Conservation (phyloP, 1,139 yeast species). For the Debaryomyces singareniensis region DNA sequence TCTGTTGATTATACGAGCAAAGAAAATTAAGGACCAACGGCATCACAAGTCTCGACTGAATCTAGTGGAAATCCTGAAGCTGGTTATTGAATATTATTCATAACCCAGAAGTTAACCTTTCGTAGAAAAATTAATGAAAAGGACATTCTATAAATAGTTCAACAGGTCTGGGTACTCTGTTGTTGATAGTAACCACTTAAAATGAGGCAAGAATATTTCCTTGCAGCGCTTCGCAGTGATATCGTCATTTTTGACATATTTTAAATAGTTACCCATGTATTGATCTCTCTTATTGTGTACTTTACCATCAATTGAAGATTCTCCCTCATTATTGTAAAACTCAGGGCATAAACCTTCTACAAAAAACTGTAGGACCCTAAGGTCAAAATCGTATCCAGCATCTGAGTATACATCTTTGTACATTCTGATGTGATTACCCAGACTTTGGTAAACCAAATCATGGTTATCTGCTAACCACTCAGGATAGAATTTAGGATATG, state of each 20-base stretch:
- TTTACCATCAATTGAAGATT: constrained; percentile 23
- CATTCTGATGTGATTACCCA: constrained; percentile 40
- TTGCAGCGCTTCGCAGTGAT: constrained; percentile 25
- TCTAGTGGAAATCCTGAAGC: too few relatives aligned
- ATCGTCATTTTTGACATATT: constrained; percentile 19
- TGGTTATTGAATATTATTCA: too few relatives aligned
- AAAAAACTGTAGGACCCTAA: constrained; percentile 30
- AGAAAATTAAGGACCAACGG: too few relatives aligned
- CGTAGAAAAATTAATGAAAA: too few relatives aligned
- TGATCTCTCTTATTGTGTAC: constrained; percentile 13
- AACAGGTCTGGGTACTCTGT: constrained; percentile 9
- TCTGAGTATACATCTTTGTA: constrained; percentile 34
- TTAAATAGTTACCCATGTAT: constrained; percentile 30
- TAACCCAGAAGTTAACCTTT: too few relatives aligned
- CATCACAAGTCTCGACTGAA: too few relatives aligned
- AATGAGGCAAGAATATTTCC: constrained; percentile 33
- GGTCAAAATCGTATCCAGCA: constrained; percentile 49
- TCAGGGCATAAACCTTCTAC: constrained; percentile 34
- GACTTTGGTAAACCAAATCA: constrained; percentile 34
- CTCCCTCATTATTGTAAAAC: constrained; percentile 23
- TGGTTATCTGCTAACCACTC: constrained; percentile 39
- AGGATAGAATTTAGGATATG: constrained; percentile 61
- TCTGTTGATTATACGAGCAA: too few relatives aligned
- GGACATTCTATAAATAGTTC: too few relatives aligned
- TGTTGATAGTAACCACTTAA: constrained; percentile 32